phyloP scores from a whole-genome alignment of 306 rosid genomes.

The Argentina anserina region DNA sequence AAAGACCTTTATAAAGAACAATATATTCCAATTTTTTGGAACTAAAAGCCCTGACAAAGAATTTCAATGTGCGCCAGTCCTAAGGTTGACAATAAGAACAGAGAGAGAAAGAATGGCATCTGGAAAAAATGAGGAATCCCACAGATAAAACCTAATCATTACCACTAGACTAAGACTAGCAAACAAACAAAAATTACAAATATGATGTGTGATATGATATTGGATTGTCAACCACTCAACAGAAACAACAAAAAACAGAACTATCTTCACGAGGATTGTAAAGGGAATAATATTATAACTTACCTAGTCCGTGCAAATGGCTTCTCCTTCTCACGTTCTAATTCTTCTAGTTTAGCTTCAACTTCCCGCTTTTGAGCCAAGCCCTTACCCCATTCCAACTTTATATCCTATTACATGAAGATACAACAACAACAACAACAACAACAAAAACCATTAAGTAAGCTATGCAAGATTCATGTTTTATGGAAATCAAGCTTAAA shows the following conservation, averaged over 20 bases:
- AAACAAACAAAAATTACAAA: background rate
- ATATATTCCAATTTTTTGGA: too few relatives aligned
- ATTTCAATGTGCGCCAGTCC: background rate
- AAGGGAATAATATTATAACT: background rate
- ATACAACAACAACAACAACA: slow-evolving; percentile 8
- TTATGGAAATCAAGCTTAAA: background rate
- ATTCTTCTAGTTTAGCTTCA: slow-evolving; percentile 69
- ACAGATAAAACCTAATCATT: background rate
- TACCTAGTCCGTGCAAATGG: slow-evolving; percentile 90
- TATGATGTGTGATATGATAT: background rate
- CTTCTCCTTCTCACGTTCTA: slow-evolving; percentile 78
- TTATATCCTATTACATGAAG: slow-evolving; percentile 52
- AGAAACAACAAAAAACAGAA: background rate
- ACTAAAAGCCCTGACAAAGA: background rate
- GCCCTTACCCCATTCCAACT: slow-evolving; percentile 94
- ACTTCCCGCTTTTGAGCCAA: slow-evolving; percentile 94
- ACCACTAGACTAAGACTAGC: background rate
- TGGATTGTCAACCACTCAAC: background rate
- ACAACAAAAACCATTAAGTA: slow-evolving; percentile 5
- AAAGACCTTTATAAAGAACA: too few relatives aligned
- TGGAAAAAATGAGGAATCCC: background rate
- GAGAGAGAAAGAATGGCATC: background rate
- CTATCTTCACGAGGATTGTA: background rate
- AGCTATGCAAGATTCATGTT: background rate
- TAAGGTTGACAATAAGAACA: background rate